Conservation (phyloP, 352 stramenopile species). For the Pythium plurisporium region DNA sequence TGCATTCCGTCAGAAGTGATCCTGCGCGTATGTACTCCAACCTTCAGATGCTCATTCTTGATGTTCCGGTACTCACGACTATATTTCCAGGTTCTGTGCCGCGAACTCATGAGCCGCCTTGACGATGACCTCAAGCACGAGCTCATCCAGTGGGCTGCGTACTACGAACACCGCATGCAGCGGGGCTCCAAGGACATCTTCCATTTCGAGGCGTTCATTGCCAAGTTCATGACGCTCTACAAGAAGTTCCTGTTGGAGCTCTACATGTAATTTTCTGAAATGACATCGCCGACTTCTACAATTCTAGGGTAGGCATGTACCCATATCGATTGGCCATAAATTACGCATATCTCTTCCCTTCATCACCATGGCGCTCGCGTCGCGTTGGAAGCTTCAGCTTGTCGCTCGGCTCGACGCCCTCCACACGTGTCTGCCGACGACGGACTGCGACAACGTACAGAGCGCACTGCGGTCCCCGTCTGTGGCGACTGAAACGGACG, state of each 20-base stretch:
- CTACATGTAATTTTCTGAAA: slow-evolving; percentile 57
- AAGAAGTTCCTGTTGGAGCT: slow-evolving; percentile 97
- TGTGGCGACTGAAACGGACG: neutral
- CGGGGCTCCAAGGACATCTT: slow-evolving; percentile 98
- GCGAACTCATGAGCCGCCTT: slow-evolving; percentile 92
- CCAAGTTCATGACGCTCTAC: slow-evolving; percentile 99
- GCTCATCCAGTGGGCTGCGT: slow-evolving; percentile 84
- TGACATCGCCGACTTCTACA: neutral
- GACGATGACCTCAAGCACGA: slow-evolving; percentile 97
- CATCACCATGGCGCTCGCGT: neutral
- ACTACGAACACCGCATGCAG: slow-evolving; percentile 95
- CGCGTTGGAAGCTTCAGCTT: slow-evolving; percentile 16
- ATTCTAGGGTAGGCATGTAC: neutral
- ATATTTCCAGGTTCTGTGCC: slow-evolving; percentile 41
- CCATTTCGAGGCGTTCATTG: slow-evolving; percentile 99
- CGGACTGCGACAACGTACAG: slow-evolving; percentile 1
- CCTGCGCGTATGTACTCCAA: slow-evolving; percentile 91
- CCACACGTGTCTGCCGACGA: slow-evolving; percentile 2
- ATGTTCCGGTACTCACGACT: no score
- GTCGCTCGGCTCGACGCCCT: slow-evolving; percentile 15
- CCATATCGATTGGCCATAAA: slow-evolving; percentile 24
- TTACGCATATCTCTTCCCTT: neutral
- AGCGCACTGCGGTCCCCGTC: neutral
- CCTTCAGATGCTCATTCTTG: no score
- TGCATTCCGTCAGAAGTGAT: slow-evolving; percentile 98